A percentile compares a stretch with the other conserved stretches of the same genome.
Conservation (phyloP, 2,329 filamentous ascomycete species). For the Cercospora citrullina region DNA sequence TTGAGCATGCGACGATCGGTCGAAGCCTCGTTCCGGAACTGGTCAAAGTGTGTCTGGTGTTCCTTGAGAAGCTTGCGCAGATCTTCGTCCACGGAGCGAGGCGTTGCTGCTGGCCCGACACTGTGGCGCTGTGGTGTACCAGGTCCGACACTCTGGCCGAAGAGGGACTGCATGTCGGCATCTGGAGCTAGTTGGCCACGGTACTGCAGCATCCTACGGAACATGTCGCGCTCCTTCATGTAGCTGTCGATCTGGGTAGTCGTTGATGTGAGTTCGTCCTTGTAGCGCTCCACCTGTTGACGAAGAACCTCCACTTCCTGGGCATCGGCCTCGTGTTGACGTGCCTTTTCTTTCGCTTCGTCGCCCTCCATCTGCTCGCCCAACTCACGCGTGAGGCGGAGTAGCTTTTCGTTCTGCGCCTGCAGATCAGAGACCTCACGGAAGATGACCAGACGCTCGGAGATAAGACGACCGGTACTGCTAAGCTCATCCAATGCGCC, state of each 20-base stretch:
- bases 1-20: conserved; percentile 80
- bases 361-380: conserved; percentile 89
- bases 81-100: conserved; percentile 61
- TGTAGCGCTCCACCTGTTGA: conserved; percentile 72
- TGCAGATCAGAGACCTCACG: conserved; percentile 82
- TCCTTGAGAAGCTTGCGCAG: conserved; percentile 80
- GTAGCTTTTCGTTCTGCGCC: conserved; percentile 79
- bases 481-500: conserved; percentile 72
- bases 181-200: conserved; percentile 60
- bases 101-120: conserved; percentile 44
- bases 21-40: conserved; percentile 80
- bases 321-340: conserved; percentile 55
- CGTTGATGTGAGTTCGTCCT: conserved; percentile 82
- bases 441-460: conserved; percentile 84
- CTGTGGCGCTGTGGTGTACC: conserved; percentile 47
- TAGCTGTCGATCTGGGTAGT: conserved; percentile 86
- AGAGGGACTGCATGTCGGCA: conserved; percentile 65
- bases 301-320: conserved; percentile 71
- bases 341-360: conserved; percentile 67
- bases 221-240: conserved; percentile 95
- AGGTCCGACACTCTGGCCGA: conserved; percentile 67
- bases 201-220: conserved; percentile 88
- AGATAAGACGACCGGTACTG: conserved; percentile 85
- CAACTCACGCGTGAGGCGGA: conserved; percentile 79
- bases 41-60: conserved; percentile 84